phyloP scores from a whole-genome alignment of 2,329 filamentous ascomycete genomes.

The Microcera coccophila region DNA sequence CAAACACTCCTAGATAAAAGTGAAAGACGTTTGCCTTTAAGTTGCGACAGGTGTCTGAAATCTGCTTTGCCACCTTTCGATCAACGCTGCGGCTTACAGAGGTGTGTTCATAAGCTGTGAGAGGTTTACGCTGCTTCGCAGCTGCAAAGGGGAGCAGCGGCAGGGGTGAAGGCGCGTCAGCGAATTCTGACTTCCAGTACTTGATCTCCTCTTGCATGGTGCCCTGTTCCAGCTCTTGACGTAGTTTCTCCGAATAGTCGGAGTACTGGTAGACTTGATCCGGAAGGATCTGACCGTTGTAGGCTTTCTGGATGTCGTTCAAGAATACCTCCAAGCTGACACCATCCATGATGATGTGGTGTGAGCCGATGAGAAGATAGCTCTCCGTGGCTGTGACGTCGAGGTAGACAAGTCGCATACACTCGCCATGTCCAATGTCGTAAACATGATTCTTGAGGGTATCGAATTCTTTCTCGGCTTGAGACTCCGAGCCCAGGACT shows the following conservation, averaged over 20 bases:
- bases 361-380: conserved; percentile 41
- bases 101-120: conserved; percentile 2
- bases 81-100: not conserved
- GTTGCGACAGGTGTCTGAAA: not conserved
- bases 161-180: conserved; percentile 1
- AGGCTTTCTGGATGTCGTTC: conserved; percentile 41
- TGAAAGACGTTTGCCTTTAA: conserved; percentile 9
- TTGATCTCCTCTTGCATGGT: conserved; percentile 1
- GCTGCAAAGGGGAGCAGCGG: conserved; percentile 7
- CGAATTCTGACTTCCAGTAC: conserved; percentile 9
- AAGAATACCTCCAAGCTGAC: conserved; percentile 42
- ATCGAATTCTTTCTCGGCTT: not conserved
- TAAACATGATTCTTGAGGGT: not conserved
- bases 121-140: conserved; percentile 1
- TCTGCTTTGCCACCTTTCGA: not conserved
- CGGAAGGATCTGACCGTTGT: conserved; percentile 25
- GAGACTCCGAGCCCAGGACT: not conserved
- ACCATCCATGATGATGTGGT: conserved; percentile 51
- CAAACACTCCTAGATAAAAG: conserved; percentile 5
- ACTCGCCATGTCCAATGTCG: not conserved
- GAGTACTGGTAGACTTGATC: not conserved
- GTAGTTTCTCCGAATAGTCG: not conserved
- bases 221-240: not conserved
- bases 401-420: not conserved
- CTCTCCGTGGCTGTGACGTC: conserved; percentile 20